phyloP scores from a whole-genome alignment of 2,329 filamentous ascomycete genomes.

The Claviceps maximensis region DNA sequence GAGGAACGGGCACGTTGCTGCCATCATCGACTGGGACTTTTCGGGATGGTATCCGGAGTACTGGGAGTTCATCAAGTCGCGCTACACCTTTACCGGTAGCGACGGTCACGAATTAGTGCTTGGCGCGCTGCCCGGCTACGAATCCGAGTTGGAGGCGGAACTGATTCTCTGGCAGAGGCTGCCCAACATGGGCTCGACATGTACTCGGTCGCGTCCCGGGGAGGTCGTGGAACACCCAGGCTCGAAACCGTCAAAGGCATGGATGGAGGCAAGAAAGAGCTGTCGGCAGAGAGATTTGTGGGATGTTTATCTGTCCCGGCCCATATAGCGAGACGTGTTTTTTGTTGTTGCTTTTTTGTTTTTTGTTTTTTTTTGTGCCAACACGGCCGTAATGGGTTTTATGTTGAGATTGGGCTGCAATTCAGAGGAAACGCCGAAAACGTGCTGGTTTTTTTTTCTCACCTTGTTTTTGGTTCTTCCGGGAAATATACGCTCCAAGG shows the following conservation, averaged over 20 bases:
- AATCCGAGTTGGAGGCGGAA: conserved; percentile 14
- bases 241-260: conserved; percentile 11
- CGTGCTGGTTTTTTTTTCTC: too few relatives aligned
- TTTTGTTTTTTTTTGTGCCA: too few relatives aligned
- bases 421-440: too few relatives aligned
- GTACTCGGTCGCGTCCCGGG: neutral
- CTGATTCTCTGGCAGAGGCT: conserved; percentile 10
- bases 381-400: too few relatives aligned
- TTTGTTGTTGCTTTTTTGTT: too few relatives aligned
- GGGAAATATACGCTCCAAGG: too few relatives aligned
- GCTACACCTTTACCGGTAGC: conserved; percentile 10
- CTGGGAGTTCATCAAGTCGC: conserved; percentile 17
- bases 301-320: conserved; percentile 5
- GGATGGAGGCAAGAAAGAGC: conserved; percentile 12
- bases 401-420: too few relatives aligned
- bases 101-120: conserved; percentile 11
- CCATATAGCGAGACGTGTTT: neutral
- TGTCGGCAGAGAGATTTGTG: conserved; percentile 10
- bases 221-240: conserved; percentile 2
- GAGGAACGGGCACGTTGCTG: conserved; percentile 12
- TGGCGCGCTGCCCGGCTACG: conserved; percentile 11
- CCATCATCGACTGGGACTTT: conserved; percentile 20
- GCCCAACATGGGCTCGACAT: conserved; percentile 9
- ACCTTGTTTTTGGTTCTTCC: too few relatives aligned
- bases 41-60: conserved; percentile 23